Base-by-base conservation (phyloP, 2,329 filamentous ascomycete genomes). In the Thermoascus crustaceus region DNA sequence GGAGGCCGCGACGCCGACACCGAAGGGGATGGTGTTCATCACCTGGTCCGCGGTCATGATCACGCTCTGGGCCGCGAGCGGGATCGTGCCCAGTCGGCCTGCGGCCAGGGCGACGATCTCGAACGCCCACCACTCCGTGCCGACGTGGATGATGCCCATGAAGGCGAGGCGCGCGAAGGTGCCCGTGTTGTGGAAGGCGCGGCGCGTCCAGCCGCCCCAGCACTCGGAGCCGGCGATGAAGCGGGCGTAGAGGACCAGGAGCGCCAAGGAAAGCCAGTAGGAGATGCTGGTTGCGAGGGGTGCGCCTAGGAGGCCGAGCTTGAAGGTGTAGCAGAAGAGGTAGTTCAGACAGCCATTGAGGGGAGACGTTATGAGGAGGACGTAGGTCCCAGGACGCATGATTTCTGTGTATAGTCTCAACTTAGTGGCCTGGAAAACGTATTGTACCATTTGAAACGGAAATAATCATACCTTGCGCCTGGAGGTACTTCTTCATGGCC, bases 71-170 rank as follows among this genome's bases (percentile, higher is more conserved):
- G 86, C 83, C 1, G 86, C 86, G 0, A 94, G 69, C 0, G 85
- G 73, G 21, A 87, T 74, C 0, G 83, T 88, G 3, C 87, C 87
- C 0, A 94, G 72, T 22, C 80, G 74, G 1, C 86, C 86, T 4
- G 86, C 85, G 2, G 82, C 84, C 0, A 93, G 72, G 1, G 85
- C 85, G 2, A 93, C 85, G 45, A 93, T 89, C 60, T 93, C 86
- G 49, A 94, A 94, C 0, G 86, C 87, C 86, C 86, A 93, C 86
- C 85, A 94, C 60, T 94, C 87, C 0, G 85, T 91, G 3, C 85
- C 87, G 4, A 94, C 83, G 44, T 93, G 86, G 3, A 93, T 63
- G 26, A 93, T 70, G 0, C 86, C 87, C 0, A 93, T 67, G 9
- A 82, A 60, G 0, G 86, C 84, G 3, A 94, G 75, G 7, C 78